phyloP scores from a whole-genome alignment of 306 rosid species.

The Cucurbita argyrosperma region DNA sequence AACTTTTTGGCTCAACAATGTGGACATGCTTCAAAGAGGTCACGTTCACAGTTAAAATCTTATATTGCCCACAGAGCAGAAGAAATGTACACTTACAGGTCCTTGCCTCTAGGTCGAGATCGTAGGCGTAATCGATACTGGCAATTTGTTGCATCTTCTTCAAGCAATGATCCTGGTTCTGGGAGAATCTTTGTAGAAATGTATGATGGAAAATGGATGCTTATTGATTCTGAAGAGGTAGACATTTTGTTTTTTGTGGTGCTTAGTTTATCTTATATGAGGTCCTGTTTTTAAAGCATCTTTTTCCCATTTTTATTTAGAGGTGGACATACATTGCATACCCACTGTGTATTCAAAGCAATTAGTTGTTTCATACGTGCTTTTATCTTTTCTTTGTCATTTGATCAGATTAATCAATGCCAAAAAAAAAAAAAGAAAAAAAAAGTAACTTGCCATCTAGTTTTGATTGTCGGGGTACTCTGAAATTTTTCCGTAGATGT shows the following conservation, averaged over 20 bases:
- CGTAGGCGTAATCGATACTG: constrained; percentile 92
- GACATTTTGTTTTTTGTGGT: neutral
- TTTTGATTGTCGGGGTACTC: neutral
- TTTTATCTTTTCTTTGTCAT: neutral
- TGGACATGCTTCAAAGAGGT: constrained; percentile 72
- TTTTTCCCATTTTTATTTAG: neutral
- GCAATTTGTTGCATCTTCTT: constrained; percentile 91
- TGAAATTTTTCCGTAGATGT: neutral
- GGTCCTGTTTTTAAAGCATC: neutral
- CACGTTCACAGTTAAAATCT: constrained; percentile 89
- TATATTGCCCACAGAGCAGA: constrained; percentile 84
- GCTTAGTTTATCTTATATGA: neutral
- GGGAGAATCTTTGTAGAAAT: constrained; percentile 84
- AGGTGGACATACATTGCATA: neutral
- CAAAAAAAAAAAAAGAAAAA: neutral
- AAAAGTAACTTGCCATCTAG: neutral
- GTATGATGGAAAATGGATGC: constrained; percentile 77
- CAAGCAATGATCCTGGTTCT: constrained; percentile 93
- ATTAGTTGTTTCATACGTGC: neutral
- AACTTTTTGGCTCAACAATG: constrained; percentile 49
- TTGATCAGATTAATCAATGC: neutral
- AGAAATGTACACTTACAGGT: constrained; percentile 90
- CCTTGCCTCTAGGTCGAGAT: constrained; percentile 98
- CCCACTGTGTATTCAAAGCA: neutral
- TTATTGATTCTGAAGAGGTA: constrained; percentile 95